Evolutionary conservation across 768 basidiomycete genomes (phyloP).

Genomic region (Auriscalpium microsporum): DNA sequence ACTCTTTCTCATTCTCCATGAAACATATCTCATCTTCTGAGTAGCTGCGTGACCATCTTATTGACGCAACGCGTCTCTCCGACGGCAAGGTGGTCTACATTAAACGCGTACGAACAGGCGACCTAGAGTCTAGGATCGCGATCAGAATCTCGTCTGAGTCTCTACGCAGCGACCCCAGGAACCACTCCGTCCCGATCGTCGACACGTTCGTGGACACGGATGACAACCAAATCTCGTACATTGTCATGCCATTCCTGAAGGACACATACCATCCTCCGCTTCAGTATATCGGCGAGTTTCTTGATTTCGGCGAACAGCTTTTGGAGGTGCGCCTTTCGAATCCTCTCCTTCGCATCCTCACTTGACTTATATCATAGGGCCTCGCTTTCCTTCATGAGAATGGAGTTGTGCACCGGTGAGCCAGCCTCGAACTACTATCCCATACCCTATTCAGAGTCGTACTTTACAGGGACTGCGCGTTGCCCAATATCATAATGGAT

Average conservation of each 20-base stretch:
- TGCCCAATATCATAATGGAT: conserved; percentile 10
- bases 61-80: too few relatives aligned
- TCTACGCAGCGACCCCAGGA: too few relatives aligned
- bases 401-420: conserved; percentile 13
- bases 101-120: too few relatives aligned
- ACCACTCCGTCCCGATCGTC: conserved; percentile 20
- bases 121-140: too few relatives aligned
- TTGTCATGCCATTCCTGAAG: conserved; percentile 21
- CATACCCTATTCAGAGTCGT: background rate
- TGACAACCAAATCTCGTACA: background rate
- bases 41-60: too few relatives aligned
- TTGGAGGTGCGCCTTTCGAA: conserved; percentile 6
- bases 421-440: background rate
- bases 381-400: conserved; percentile 12
- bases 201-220: conserved; percentile 14
- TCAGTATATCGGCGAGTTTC: conserved; percentile 12
- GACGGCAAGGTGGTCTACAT: too few relatives aligned
- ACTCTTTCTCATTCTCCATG: too few relatives aligned
- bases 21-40: too few relatives aligned
- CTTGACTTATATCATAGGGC: conserved; percentile 1
- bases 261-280: conserved; percentile 18
- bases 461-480: conserved; percentile 3
- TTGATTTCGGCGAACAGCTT: conserved; percentile 16
- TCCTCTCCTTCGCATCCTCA: background rate
- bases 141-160: too few relatives aligned